Evolutionary conservation across 305 asterid genomes (phyloP).

Genomic region (Rubia peregrina): DNA sequence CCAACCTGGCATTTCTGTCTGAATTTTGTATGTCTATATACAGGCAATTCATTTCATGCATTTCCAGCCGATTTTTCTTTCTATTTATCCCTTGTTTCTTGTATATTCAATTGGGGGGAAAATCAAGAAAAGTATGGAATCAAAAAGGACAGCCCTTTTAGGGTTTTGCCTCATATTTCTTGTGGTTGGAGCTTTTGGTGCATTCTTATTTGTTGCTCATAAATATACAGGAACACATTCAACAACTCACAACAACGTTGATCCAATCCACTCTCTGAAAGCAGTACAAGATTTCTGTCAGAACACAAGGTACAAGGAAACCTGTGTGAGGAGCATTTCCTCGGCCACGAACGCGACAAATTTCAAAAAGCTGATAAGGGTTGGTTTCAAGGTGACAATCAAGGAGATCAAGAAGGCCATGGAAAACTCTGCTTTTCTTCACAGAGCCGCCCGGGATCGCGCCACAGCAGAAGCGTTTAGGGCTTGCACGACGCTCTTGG

Average conservation of each 20-base stretch:
- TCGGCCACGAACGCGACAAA: constrained; percentile 18
- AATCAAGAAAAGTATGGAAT: background rate
- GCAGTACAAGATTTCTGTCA: constrained; percentile 13
- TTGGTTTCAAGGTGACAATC: constrained; percentile 13
- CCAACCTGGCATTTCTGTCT: constrained; percentile 4
- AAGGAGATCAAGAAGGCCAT: constrained; percentile 13
- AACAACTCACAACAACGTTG: background rate
- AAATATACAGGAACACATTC: background rate
- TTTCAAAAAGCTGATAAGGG: constrained; percentile 17
- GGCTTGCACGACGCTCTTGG: constrained; percentile 36
- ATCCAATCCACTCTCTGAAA: constrained; percentile 7
- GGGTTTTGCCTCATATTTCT: background rate
- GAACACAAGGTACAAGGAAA: constrained; percentile 8
- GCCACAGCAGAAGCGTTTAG: constrained; percentile 26
- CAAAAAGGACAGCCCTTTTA: background rate
- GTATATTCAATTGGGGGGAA: background rate
- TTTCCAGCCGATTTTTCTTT: background rate
- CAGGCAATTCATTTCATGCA: background rate
- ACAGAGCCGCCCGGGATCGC: constrained; percentile 24
- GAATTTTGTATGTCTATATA: constrained; percentile 3
- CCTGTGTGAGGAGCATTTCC: constrained; percentile 14
- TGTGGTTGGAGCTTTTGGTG: background rate
- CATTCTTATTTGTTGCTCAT: background rate
- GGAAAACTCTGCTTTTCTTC: constrained; percentile 15
- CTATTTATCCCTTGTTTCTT: background rate